Evolutionary conservation across 148 eudicot species (phyloP), one percentile per base, ranked within the genome.

Genomic region (Persicaria maculosa): DNA sequence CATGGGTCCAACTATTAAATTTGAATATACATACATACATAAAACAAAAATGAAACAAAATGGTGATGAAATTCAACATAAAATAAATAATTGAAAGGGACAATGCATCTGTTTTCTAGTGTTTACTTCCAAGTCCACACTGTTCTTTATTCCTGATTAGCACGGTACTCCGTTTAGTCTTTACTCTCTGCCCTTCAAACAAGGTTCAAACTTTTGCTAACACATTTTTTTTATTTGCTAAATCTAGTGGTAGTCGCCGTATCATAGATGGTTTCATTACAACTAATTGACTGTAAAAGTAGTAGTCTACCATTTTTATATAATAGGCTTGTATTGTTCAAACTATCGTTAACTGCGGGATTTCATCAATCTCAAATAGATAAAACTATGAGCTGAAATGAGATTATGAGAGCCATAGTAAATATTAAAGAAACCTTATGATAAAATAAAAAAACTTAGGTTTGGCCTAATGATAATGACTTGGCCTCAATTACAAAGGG

Each of bases 111-210:
- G 70, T 65, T 65, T 65, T 65, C 17, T 65, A 65, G 70, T 65
- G 70, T 65, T 65, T 65, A 65, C 70, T 65, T 36, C 36, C 70
- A 65, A 65, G 70, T 65, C 19, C 22, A 62, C 22, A 62, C 68
- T 25, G 9, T 31, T 62, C 52, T 48, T 48, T 31, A 4, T 62
- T 62, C 44, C 68, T 62, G 7, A 12, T 62, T 10, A 31, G 16
- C 68, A 62, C 15, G 15, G 46, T 7, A 64, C n/a, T 64, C 4
- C 20, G 0, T 40, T 40, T 5, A 65, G 46, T 65, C 70, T 40
- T 65, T 65, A 65, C 44, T 31, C 36, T 31, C 36, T 31, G 1
- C 36, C 36, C 6, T 10, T 65, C 70, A 65, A 40, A 65, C 44
- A 65, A 0, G 47, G 70, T 65, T 65, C 70, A 65, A 45, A 65